phyloP scores from a whole-genome alignment of 495 filamentous ascomycete genomes.

The Penicillium paxilli region DNA sequence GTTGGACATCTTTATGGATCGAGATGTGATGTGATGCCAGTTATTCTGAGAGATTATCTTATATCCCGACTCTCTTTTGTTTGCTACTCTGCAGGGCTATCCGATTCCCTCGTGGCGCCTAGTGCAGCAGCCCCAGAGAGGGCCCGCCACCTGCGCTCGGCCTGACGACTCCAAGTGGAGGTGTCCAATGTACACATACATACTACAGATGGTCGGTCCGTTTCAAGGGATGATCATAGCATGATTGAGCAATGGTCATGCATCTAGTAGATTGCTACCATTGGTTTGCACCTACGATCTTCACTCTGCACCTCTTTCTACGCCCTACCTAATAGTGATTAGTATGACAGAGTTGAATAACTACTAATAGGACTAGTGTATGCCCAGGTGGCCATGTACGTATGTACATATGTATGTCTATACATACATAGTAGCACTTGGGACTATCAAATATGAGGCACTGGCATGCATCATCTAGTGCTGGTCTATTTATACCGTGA shows the following conservation, averaged over 20 bases:
- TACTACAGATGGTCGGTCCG: background rate
- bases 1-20: too few relatives aligned
- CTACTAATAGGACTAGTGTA: too few relatives aligned
- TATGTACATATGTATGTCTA: too few relatives aligned
- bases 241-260: background rate
- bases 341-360: too few relatives aligned
- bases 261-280: background rate
- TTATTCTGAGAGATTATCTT: too few relatives aligned
- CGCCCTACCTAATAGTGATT: too few relatives aligned
- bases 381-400: too few relatives aligned
- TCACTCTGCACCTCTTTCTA: background rate
- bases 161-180: background rate
- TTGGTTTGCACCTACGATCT: background rate
- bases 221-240: constrained; percentile 1
- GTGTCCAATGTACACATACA: constrained; percentile 1
- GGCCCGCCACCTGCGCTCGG: constrained; percentile 1
- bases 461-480: too few relatives aligned
- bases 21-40: too few relatives aligned
- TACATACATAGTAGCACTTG: too few relatives aligned
- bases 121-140: background rate
- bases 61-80: background rate
- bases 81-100: constrained; percentile 7
- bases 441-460: too few relatives aligned
- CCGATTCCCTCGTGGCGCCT: constrained; percentile 18
- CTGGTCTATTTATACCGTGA: too few relatives aligned